A percentile compares a stretch with the other conserved stretches of the same genome.
Conservation (phyloP, 1,284 basidiomycete genomes). For the Microbotryomycetes sp. region DNA sequence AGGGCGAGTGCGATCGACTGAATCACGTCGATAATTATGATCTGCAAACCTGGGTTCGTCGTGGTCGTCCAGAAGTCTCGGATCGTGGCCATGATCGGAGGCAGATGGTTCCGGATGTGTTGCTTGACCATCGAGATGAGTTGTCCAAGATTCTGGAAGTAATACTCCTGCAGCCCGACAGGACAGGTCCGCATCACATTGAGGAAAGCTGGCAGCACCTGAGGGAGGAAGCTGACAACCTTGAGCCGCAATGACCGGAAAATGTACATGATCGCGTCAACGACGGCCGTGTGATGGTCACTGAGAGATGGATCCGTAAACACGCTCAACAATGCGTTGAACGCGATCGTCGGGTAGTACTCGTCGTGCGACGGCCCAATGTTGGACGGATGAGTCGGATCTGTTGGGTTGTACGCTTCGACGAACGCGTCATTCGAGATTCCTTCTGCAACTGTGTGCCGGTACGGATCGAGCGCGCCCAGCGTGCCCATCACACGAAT, state of each 20-base stretch:
- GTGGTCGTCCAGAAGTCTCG: constrained; percentile 67
- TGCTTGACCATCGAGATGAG: constrained; percentile 96
- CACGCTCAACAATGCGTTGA: constrained; percentile 80
- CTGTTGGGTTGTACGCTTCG: constrained; percentile 45
- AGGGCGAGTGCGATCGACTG: constrained; percentile 92
- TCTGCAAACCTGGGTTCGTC: constrained; percentile 69
- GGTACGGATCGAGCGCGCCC: constrained; percentile 95
- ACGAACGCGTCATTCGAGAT: constrained; percentile 31
- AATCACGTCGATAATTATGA: constrained; percentile 87
- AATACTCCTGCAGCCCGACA: constrained; percentile 81
- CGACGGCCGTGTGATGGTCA: constrained; percentile 76
- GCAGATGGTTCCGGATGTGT: constrained; percentile 87
- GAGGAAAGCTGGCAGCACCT: constrained; percentile 97
- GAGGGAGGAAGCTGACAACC: constrained; percentile 87
- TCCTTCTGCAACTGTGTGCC: constrained; percentile 58
- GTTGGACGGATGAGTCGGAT: constrained; percentile 52
- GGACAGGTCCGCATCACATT: constrained; percentile 72
- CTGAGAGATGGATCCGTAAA: constrained; percentile 80
- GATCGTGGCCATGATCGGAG: constrained; percentile 71
- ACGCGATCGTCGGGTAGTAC: constrained; percentile 95
- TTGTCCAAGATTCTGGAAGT: constrained; percentile 92
- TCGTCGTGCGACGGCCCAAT: constrained; percentile 58
- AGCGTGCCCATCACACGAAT: constrained; percentile 92
- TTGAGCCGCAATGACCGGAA: constrained; percentile 97
- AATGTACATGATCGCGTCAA: constrained; percentile 98